These are phyloP conservation scores for Mortierella alpina DNA, from an alignment of 192 early-diverging fungal species.

Conservation along the genomic window DNA sequence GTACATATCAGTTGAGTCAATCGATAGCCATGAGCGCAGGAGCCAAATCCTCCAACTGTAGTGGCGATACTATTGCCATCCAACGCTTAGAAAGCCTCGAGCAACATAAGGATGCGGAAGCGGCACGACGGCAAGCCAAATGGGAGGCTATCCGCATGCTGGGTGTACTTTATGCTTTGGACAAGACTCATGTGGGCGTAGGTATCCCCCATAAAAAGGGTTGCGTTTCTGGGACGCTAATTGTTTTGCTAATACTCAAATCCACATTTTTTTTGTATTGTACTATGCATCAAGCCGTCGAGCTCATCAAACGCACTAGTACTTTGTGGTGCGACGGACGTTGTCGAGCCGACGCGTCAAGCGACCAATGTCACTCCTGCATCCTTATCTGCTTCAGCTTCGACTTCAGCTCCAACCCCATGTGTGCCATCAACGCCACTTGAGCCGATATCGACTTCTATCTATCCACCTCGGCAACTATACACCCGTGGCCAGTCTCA, in stretches of 20 bases:
- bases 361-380: not conserved
- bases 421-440: not conserved
- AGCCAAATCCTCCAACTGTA: not conserved
- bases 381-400: not conserved
- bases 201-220: not conserved
- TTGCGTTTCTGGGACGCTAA: not conserved
- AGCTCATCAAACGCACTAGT: slow-evolving; percentile 47
- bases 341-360: not conserved
- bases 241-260: not conserved
- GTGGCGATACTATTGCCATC: not conserved
- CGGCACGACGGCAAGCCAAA: slow-evolving; percentile 37
- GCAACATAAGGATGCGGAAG: slow-evolving; percentile 20
- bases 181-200: slow-evolving; percentile 52
- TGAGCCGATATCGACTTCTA: not conserved
- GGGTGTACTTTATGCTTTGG: slow-evolving; percentile 48
- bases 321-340: slow-evolving; percentile 38
- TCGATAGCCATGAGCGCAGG: not conserved
- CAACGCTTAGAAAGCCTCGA: slow-evolving; percentile 23
- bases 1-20: slow-evolving; percentile 11
- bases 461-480: too few relatives aligned
- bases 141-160: slow-evolving; percentile 50
- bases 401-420: not conserved
- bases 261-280: not conserved
- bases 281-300: slow-evolving; percentile 20
- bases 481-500: too few relatives aligned